These are phyloP conservation scores for Lactuca saligna DNA, from an alignment of 129 eudicot genomes.

Conservation along the genomic window DNA sequence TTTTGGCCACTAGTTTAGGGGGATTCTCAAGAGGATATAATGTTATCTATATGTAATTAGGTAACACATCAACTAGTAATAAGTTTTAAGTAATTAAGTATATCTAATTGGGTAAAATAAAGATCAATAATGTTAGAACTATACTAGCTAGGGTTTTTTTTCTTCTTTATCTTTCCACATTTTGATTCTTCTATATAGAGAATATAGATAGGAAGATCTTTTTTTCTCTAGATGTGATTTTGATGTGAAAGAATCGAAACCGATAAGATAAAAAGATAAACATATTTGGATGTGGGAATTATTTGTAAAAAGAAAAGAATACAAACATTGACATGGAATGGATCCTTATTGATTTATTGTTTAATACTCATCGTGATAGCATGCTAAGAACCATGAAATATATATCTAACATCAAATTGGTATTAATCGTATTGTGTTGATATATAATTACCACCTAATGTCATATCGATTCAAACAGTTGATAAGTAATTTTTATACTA, in stretches of 20 bases:
- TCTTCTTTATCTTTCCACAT: conserved; percentile 31
- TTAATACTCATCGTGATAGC: conserved; percentile 10
- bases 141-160: conserved; percentile 34
- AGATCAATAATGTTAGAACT: conserved; percentile 34
- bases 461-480: too few species aligned
- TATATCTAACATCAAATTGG: neutral
- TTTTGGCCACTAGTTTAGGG: neutral
- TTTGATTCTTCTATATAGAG: conserved; percentile 33
- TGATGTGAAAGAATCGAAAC: conserved; percentile 27
- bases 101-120: conserved; percentile 3
- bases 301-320: neutral
- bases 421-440: neutral
- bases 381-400: conserved; percentile 21
- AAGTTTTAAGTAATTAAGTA: neutral
- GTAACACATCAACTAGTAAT: neutral
- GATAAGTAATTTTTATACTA: too few species aligned
- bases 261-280: conserved; percentile 30
- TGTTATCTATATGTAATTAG: neutral
- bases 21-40: neutral
- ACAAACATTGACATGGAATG: neutral
- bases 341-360: neutral
- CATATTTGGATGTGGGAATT: conserved; percentile 15
- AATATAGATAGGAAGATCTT: conserved; percentile 18
- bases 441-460: too few species aligned
- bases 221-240: conserved; percentile 22